Evolutionary conservation across 78 protist species (phyloP).

Genomic region (Dictyostelium firmibasis): DNA sequence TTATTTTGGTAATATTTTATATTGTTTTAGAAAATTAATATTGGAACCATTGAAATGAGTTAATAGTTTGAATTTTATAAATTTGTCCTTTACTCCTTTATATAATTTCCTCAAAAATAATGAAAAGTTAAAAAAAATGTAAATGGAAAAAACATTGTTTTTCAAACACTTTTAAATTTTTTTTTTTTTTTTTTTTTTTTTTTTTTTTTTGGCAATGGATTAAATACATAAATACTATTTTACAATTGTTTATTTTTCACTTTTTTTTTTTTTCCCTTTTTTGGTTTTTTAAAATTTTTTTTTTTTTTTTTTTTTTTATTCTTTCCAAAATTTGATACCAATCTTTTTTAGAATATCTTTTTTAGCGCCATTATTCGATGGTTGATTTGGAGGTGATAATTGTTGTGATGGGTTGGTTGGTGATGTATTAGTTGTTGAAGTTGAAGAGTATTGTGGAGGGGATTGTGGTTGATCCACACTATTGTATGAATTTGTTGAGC

Average conservation of each 20-base stretch:
- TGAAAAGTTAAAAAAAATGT: too few relatives aligned
- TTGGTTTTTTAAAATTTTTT: not conserved
- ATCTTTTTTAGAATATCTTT: constrained; percentile 1
- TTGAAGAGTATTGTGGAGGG: not conserved
- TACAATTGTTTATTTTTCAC: not conserved
- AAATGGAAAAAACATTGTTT: too few relatives aligned
- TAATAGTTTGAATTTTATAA: too few relatives aligned
- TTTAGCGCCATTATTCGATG: not conserved
- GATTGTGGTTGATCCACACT: not conserved
- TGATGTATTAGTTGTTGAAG: not conserved
- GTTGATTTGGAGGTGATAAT: not conserved
- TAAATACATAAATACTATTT: not conserved
- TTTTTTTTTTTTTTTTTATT: not conserved
- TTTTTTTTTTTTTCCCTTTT: too few relatives aligned
- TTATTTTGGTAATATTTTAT: too few relatives aligned
- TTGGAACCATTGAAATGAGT: too few relatives aligned
- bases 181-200: too few relatives aligned
- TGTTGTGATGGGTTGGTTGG: not conserved
- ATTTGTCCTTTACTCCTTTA: too few relatives aligned
- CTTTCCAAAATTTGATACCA: constrained; percentile 17
- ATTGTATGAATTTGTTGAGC: not conserved
- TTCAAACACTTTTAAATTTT: too few relatives aligned
- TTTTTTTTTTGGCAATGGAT: too few relatives aligned
- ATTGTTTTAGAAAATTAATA: too few relatives aligned
- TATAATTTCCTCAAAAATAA: too few relatives aligned